Evolutionary conservation across 1,284 basidiomycete genomes (phyloP), one percentile per base, ranked within the genome.

Genomic region (Sparassis latifolia): DNA sequence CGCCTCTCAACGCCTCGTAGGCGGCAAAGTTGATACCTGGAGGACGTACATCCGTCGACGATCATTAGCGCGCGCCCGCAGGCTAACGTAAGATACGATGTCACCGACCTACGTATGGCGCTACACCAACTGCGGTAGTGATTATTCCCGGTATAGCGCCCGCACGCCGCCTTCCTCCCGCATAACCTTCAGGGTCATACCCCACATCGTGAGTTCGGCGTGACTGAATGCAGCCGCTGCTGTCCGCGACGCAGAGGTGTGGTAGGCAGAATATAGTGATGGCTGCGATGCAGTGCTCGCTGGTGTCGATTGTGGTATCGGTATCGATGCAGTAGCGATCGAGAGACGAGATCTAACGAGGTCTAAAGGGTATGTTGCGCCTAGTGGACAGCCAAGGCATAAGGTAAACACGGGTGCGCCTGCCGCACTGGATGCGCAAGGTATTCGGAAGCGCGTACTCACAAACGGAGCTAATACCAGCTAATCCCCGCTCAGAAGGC

Each of bases 361-460:
- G 67, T 97, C 94, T 55, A 97, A 71, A 3, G 94, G 94, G 69
- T 97, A 97, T 63, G 94, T 97, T 33, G 89, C 81, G 55, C 87
- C 90, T 88, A 55, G 41, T 48, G 49, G 38, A 50, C 45, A 28
- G 28, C n/a, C 32, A n/a, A 44, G 41, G 20, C 20, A 20, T 20
- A 20, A 20, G 20, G 20, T 20, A 20, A 20, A 20, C 20, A 20
- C 20, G 3, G 7, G 28, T 4, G 20, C n/a, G 5, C 32, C 3
- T 9, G 5, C 5, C 32, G 12, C 12, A n/a, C 10, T 32, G 43
- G 9, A 31, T 31, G 33, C 33, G 37, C 35, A 37, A 35, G 31
- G 31, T 27, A 28, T 9, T 46, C 12, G 28, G 37, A 49, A 45
- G 46, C 10, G 38, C 37, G 44, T 41, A 62, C 64, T 49, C 47